A percentile compares a stretch with the other conserved stretches of the same genome.
phyloP scores from a whole-genome alignment of 768 basidiomycete species.

The Pleurotus citrinopileatus region DNA sequence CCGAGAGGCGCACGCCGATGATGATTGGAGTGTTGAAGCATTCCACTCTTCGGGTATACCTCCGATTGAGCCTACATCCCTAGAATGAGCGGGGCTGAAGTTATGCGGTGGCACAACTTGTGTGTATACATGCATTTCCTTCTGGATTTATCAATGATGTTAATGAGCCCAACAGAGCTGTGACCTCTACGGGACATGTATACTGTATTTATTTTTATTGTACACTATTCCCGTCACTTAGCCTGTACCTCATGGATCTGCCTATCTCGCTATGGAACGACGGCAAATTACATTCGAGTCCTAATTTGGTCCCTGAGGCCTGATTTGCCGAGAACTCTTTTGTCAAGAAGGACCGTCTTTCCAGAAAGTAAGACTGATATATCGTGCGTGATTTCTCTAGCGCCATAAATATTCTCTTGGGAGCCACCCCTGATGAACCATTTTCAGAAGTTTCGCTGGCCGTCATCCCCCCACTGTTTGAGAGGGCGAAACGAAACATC shows the following conservation, averaged over 20 bases:
- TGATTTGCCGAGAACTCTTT: constrained; percentile 8
- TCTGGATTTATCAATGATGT: constrained; percentile 1
- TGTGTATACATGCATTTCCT: neutral
- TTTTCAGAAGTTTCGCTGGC: constrained; percentile 5
- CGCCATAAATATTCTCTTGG: constrained; percentile 7
- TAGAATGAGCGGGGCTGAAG: neutral
- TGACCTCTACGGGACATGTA: neutral
- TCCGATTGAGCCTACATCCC: constrained; percentile 14
- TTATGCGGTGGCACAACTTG: neutral
- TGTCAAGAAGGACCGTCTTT: constrained; percentile 7
- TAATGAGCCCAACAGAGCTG: constrained; percentile 1
- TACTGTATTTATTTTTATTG: constrained; percentile 9
- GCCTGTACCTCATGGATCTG: constrained; percentile 8
- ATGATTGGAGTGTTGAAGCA: constrained; percentile 38
- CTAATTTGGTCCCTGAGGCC: constrained; percentile 5
- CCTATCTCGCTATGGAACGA: neutral
- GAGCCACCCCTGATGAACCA: constrained; percentile 6
- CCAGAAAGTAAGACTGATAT: constrained; percentile 8
- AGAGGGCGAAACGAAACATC: neutral
- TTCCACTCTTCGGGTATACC: constrained; percentile 12
- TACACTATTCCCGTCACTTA: constrained; percentile 8
- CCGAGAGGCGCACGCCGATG: constrained; percentile 24
- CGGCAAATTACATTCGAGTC: constrained; percentile 3
- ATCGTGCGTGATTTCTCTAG: constrained; percentile 10
- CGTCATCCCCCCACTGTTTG: neutral